phyloP scores from a whole-genome alignment of 768 basidiomycete species.

The Boletus sp. region DNA sequence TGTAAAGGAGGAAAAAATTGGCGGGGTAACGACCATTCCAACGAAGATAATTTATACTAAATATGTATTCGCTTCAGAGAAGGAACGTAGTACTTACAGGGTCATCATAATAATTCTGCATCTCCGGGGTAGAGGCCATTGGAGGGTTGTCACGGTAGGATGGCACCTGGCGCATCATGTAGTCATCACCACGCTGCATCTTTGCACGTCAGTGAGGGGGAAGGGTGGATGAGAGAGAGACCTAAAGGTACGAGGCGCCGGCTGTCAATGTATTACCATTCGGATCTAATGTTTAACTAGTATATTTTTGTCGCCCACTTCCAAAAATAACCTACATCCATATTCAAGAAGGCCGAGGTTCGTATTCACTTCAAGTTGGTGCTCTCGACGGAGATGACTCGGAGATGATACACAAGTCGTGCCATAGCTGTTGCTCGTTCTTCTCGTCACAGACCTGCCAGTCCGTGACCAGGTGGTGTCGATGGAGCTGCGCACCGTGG shows the following conservation, averaged over 20 bases:
- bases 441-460: too few relatives aligned
- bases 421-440: too few relatives aligned
- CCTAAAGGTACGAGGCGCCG: neutral
- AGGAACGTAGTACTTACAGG: constrained; percentile 10
- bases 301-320: too few relatives aligned
- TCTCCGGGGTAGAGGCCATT: constrained; percentile 18
- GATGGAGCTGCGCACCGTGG: neutral
- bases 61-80: constrained; percentile 1
- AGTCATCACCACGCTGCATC: constrained; percentile 26
- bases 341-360: too few relatives aligned
- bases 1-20: neutral
- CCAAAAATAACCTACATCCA: too few relatives aligned
- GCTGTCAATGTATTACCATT: too few relatives aligned
- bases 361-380: too few relatives aligned
- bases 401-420: too few relatives aligned
- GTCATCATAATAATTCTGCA: constrained; percentile 33
- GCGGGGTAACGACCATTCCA: neutral
- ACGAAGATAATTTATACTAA: neutral
- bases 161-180: constrained; percentile 27
- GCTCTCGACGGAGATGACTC: too few relatives aligned
- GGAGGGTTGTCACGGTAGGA: constrained; percentile 22
- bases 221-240: too few relatives aligned
- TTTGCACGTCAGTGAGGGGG: neutral
- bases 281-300: too few relatives aligned
- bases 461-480: too few relatives aligned